Evolutionary conservation across 495 filamentous ascomycete species (phyloP).

Genomic region (Pyrenula massariospora): DNA sequence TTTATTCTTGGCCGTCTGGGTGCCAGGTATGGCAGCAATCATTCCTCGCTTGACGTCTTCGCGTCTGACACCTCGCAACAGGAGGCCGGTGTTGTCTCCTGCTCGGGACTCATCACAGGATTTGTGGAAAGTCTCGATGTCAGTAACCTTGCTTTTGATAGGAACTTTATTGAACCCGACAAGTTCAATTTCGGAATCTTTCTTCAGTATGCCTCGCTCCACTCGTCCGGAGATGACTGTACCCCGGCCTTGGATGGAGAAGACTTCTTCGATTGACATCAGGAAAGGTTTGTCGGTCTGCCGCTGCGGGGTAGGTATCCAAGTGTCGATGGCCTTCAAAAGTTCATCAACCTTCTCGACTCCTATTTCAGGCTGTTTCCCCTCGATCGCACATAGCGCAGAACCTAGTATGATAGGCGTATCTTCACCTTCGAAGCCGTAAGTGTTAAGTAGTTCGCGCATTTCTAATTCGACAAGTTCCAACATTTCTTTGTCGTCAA

Average conservation of each 20-base stretch:
- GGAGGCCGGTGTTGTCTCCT: constrained; percentile 96
- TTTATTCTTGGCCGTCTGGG: constrained; percentile 68
- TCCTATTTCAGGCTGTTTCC: constrained; percentile 78
- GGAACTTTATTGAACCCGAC: constrained; percentile 62
- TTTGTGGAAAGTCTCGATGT: constrained; percentile 99
- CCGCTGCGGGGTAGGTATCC: constrained; percentile 91
- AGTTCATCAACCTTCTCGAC: constrained; percentile 75
- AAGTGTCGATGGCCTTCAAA: constrained; percentile 79
- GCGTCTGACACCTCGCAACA: constrained; percentile 86
- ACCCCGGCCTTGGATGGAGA: constrained; percentile 94
- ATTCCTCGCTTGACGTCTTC: constrained; percentile 92
- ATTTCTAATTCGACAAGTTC: constrained; percentile 99
- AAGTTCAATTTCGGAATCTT: constrained; percentile 85
- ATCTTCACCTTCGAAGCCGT: constrained; percentile 96
- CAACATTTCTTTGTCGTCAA: constrained; percentile 98
- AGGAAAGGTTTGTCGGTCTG: constrained; percentile 94
- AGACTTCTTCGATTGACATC: constrained; percentile 97
- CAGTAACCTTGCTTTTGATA: constrained; percentile 97
- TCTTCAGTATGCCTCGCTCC: constrained; percentile 87
- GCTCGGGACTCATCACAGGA: constrained; percentile 86
- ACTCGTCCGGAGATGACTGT: constrained; percentile 95
- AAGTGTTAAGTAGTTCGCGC: constrained; percentile 83
- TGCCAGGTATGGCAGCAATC: constrained; percentile 72
- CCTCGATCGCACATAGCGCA: constrained; percentile 89
- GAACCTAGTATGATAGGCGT: constrained; percentile 95